Percentiles rank a stretch among this genome's conserved stretches.
Evolutionary conservation across 2,329 filamentous ascomycete genomes (phyloP).

Genomic region (Colletotrichum spaethianum): DNA sequence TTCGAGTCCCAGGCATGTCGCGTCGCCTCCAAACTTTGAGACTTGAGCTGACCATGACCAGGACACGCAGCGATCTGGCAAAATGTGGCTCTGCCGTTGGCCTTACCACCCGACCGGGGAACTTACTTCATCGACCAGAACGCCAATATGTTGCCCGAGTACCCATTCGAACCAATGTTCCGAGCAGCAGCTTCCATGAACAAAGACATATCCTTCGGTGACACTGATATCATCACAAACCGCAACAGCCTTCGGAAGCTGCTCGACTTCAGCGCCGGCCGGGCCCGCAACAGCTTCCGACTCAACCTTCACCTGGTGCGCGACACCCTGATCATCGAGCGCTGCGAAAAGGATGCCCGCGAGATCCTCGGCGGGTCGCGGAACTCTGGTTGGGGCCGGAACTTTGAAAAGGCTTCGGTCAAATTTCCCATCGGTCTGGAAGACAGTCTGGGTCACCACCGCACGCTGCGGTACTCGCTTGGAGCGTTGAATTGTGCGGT

Average conservation of each 20-base stretch:
- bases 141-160: constrained; percentile 32
- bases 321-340: constrained; percentile 15
- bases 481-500: constrained; percentile 16
- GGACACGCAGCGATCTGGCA: neutral
- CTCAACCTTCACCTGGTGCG: neutral
- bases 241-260: constrained; percentile 39
- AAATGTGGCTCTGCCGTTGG: neutral
- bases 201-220: constrained; percentile 44
- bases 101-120: neutral
- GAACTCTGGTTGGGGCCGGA: neutral
- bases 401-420: constrained; percentile 4
- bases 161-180: constrained; percentile 49
- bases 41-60: neutral
- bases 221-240: constrained; percentile 49
- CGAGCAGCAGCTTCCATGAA: constrained; percentile 46
- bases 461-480: constrained; percentile 8
- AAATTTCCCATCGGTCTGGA: neutral
- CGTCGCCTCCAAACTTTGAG: too few species aligned
- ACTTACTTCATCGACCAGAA: constrained; percentile 39
- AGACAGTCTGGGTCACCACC: neutral
- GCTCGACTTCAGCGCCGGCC: neutral
- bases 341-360: neutral
- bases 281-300: neutral
- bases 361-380: neutral
- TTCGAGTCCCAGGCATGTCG: neutral